Conservation (phyloP, 176 grass and related monocot species). For the Aegilops sharonensis region DNA sequence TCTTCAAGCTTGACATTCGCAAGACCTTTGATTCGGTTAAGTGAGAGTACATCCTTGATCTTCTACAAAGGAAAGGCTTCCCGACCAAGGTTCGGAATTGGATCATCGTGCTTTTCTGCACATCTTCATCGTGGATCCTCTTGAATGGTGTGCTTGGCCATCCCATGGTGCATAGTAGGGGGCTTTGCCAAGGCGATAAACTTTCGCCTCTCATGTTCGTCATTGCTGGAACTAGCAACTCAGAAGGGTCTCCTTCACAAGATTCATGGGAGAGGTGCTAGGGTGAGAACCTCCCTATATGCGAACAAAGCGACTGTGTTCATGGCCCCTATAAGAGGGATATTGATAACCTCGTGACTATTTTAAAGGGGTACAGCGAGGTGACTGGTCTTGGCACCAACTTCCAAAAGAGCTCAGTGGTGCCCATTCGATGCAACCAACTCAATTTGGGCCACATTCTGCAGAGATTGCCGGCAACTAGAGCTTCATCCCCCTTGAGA, state of each 20-base stretch:
- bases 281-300: not conserved
- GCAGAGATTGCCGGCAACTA: not conserved
- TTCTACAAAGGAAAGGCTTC: not conserved
- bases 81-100: not conserved
- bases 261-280: not conserved
- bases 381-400: not conserved
- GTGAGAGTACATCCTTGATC: not conserved
- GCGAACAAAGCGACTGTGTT: not conserved
- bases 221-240: not conserved
- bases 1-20: not conserved
- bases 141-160: not conserved
- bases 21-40: not conserved
- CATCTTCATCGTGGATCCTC: not conserved
- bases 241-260: not conserved
- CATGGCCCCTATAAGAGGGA: not conserved
- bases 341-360: not conserved
- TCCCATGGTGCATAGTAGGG: no score
- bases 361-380: not conserved
- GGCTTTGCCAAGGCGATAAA: no score
- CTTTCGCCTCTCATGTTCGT: not conserved
- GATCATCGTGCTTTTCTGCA: not conserved
- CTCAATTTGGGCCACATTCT: not conserved
- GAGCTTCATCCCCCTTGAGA: not conserved
- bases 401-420: not conserved
- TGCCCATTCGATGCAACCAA: not conserved